These are phyloP conservation scores for Auricularia sp. DNA, from an alignment of 768 basidiomycete species.

Conservation along the genomic window DNA sequence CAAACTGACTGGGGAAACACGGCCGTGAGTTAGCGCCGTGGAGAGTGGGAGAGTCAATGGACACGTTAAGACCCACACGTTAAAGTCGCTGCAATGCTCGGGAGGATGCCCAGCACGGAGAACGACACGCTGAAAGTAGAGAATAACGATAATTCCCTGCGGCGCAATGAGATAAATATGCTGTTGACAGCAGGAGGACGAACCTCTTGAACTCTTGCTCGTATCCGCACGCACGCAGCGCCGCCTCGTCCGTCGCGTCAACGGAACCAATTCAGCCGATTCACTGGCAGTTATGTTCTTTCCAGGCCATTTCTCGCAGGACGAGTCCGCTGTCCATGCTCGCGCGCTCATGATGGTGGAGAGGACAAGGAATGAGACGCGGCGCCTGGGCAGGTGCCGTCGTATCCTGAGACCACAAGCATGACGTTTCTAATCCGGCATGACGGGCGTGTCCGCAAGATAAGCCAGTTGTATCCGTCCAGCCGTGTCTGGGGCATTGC, in stretches of 20 bases:
- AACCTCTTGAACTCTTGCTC: not conserved
- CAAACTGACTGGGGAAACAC: not conserved
- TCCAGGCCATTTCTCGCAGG: not conserved
- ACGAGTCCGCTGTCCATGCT: too few species aligned
- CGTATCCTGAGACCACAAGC: too few species aligned
- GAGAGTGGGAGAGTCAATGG: not conserved
- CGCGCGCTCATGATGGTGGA: too few species aligned
- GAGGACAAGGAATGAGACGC: too few species aligned
- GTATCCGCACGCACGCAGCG: not conserved
- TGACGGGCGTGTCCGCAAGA: too few species aligned
- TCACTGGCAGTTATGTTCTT: not conserved
- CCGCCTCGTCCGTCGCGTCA: not conserved
- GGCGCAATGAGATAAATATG: not conserved
- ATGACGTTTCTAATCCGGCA: too few species aligned
- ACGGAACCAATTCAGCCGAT: not conserved
- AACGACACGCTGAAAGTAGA: conserved; percentile 9
- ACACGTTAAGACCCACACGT: conserved; percentile 1
- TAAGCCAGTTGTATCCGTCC: too few species aligned
- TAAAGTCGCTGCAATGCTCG: conserved; percentile 6
- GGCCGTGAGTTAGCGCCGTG: too few species aligned
- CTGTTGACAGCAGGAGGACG: not conserved
- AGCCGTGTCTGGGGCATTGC: too few species aligned
- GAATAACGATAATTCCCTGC: conserved; percentile 6
- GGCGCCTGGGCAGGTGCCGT: too few species aligned
- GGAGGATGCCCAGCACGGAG: conserved; percentile 9